Evolutionary conservation across 306 rosid genomes (phyloP), one percentile per base, ranked within the genome.

Genomic region (Albizia julibrissin): DNA sequence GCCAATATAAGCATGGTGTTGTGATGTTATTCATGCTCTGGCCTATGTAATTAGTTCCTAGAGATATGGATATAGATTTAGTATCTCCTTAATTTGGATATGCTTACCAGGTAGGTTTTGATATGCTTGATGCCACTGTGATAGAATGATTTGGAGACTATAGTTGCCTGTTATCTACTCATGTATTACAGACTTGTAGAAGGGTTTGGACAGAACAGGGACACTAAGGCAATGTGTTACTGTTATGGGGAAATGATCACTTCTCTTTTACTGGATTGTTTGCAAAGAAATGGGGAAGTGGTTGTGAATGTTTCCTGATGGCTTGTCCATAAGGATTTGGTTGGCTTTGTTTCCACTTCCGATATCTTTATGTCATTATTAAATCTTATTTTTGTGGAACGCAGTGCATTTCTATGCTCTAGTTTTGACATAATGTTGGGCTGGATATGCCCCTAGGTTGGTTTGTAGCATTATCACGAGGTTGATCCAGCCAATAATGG

Each of bases 371-470:
- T n/a, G 21, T 2, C 42, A 1, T 15, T 29, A 5, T 13, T 15
- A 64, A 64, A 58, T 54, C 31, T 3, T 62, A 11, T 26, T 27
- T 26, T 27, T 64, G 40, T 22, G 66, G 21, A 29, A 14, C n/a
- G 40, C 16, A 29, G 39, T 15, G 34, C 39, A 64, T 59, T 59
- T 59, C 68, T 61, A 26, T 61, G 39, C 39, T 31, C 1, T 65
- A 7, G 43, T n/a, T 18, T 18, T 31, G 24, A 16, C 43, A 33
- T 16, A 11, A 33, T 65, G 70, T 65, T 31, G 43, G 70, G 70
- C 70, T 65, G 43, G 70, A 34, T 65, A 31, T 33, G 70, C 24
- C 70, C n/a, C 43, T 65, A 15, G 70, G 70, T 31, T 65, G 70
- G 43, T 33, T 33, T 65, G 43, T 31, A 16, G 19, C 42, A 64